A percentile compares a stretch with the other conserved stretches of the same genome.
These are phyloP conservation scores for Aureobasidium musti DNA, from an alignment of 2,329 filamentous ascomycete species.

Conservation along the genomic window DNA sequence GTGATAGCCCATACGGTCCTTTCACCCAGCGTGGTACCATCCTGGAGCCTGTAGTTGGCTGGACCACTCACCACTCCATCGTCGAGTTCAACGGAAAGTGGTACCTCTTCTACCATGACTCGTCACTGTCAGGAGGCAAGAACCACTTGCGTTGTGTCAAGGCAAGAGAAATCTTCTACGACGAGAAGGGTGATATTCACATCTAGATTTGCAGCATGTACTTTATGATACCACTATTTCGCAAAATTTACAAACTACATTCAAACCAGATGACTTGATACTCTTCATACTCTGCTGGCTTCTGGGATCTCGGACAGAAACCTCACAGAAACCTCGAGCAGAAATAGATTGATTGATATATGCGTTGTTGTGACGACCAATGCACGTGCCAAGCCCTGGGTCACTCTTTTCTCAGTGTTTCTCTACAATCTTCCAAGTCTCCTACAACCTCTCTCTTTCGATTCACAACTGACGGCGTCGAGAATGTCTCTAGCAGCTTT, in stretches of 20 bases:
- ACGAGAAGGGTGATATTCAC: slow-evolving; percentile 62
- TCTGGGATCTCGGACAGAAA: no score
- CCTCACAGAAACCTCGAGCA: no score
- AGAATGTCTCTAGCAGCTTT: background rate
- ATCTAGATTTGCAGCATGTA: background rate
- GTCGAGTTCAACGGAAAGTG: slow-evolving; percentile 71
- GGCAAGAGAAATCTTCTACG: slow-evolving; percentile 73
- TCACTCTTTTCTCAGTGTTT: background rate
- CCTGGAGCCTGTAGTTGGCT: slow-evolving; percentile 73
- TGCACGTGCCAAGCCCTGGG: background rate
- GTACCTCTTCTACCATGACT: slow-evolving; percentile 78
- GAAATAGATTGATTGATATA: no score
- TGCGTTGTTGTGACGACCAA: no score
- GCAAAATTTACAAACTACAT: background rate
- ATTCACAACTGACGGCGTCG: background rate
- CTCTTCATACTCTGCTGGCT: no score
- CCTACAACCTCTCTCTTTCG: background rate
- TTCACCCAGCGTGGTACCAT: slow-evolving; percentile 73
- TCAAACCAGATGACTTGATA: no score
- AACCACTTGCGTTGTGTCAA: slow-evolving; percentile 74
- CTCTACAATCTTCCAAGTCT: background rate
- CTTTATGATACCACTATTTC: slow-evolving; percentile 6
- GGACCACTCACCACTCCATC: slow-evolving; percentile 81
- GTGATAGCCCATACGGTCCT: slow-evolving; percentile 65
- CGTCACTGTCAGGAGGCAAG: slow-evolving; percentile 66